Evolutionary conservation across 148 eudicot species (phyloP).

Genomic region (Beta vulgaris): DNA sequence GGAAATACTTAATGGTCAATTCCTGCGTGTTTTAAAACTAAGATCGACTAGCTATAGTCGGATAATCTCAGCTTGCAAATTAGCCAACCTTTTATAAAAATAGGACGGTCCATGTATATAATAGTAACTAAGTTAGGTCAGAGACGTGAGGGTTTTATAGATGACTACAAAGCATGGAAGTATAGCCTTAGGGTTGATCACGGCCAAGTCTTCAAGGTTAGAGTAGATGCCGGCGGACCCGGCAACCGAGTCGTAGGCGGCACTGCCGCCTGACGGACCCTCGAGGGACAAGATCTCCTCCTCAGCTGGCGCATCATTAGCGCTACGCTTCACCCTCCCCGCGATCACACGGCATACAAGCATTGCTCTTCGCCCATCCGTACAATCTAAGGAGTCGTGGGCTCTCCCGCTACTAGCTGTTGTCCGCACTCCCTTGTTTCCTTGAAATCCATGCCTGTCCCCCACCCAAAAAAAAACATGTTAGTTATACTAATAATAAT

Average conservation of each 20-base stretch:
- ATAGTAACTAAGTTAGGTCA: background rate
- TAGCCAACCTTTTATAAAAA: background rate
- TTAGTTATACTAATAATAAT: background rate
- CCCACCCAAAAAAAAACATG: background rate
- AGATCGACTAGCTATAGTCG: background rate
- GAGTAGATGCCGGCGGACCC: slow-evolving; percentile 67
- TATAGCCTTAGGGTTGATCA: slow-evolving; percentile 74
- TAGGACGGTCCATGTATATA: background rate
- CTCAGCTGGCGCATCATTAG: slow-evolving; percentile 39
- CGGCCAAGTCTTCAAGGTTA: slow-evolving; percentile 68
- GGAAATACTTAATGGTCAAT: background rate
- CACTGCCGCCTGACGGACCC: slow-evolving; percentile 10
- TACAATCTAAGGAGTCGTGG: slow-evolving; percentile 53
- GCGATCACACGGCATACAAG: slow-evolving; percentile 92
- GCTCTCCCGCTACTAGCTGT: slow-evolving; percentile 93
- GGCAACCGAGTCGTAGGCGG: slow-evolving; percentile 63
- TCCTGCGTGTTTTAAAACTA: background rate
- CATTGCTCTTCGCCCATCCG: slow-evolving; percentile 66
- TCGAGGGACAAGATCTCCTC: slow-evolving; percentile 27
- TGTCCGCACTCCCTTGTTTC: slow-evolving; percentile 60
- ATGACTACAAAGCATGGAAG: slow-evolving; percentile 95
- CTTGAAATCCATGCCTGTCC: slow-evolving; percentile 69
- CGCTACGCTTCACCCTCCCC: slow-evolving; percentile 60
- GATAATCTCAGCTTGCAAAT: background rate
- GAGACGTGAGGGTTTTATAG: slow-evolving; percentile 51